Conservation (phyloP, 768 basidiomycete genomes). For the Kwoniella pini region DNA sequence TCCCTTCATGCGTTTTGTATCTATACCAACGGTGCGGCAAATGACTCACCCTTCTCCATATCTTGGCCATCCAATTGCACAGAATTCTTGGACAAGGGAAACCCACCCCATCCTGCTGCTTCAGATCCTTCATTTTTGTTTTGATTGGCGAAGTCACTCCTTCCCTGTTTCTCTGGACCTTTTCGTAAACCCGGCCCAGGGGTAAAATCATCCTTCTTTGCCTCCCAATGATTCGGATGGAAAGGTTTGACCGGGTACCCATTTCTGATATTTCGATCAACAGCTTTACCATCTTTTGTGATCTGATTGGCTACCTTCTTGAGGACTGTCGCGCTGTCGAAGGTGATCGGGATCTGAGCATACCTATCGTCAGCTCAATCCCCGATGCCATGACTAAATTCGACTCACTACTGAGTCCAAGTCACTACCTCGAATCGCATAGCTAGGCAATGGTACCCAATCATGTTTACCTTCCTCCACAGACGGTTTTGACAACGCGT, state of each 20-base stretch:
- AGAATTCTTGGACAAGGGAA: conserved; percentile 16
- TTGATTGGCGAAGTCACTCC: neutral
- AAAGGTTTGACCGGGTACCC: neutral
- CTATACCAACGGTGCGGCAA: no score
- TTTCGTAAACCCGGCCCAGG: conserved; percentile 38
- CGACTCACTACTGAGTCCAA: conserved; percentile 25
- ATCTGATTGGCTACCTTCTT: conserved; percentile 2
- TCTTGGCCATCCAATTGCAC: neutral
- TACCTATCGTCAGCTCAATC: conserved; percentile 8
- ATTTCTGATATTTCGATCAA: neutral
- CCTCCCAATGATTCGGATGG: conserved; percentile 8
- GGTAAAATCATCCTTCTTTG: conserved; percentile 30
- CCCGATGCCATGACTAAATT: no score
- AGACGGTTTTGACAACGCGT: neutral
- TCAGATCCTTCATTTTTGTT: neutral
- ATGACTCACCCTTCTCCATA: neutral
- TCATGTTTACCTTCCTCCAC: conserved; percentile 17
- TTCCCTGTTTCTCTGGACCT: conserved; percentile 23
- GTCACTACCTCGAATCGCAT: neutral
- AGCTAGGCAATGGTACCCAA: conserved; percentile 34
- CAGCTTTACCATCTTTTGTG: conserved; percentile 6
- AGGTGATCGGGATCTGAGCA: conserved; percentile 9
- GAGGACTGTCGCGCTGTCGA: neutral
- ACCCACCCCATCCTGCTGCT: conserved; percentile 38
- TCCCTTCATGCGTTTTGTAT: no score